phyloP scores from a whole-genome alignment of 805 yeast genomes.

The Cyberlindnera euphorbiiphila region DNA sequence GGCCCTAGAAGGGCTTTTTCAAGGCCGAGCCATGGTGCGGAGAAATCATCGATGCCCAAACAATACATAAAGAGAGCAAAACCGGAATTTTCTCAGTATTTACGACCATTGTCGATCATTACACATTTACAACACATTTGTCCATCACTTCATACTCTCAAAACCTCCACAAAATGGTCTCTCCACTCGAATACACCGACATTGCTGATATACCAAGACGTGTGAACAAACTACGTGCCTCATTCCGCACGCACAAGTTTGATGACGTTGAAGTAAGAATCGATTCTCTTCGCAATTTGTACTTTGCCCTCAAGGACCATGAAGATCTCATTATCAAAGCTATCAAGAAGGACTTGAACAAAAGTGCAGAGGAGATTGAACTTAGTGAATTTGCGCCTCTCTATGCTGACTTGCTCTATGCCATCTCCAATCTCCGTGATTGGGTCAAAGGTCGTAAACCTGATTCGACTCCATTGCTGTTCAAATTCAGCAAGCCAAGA shows the following conservation, averaged over 20 bases:
- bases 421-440: slow-evolving; percentile 53
- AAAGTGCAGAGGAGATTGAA: slow-evolving; percentile 59
- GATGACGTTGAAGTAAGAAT: slow-evolving; percentile 44
- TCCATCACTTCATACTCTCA: neutral
- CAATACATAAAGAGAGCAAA: no score
- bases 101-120: no score
- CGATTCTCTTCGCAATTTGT: slow-evolving; percentile 62
- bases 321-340: slow-evolving; percentile 53
- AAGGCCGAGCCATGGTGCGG: no score
- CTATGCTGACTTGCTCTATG: slow-evolving; percentile 51
- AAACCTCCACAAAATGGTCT: neutral
- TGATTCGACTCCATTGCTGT: slow-evolving; percentile 14
- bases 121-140: no score
- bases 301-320: slow-evolving; percentile 59
- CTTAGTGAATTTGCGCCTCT: slow-evolving; percentile 51
- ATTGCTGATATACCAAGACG: slow-evolving; percentile 43
- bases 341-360: slow-evolving; percentile 60
- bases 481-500: slow-evolving; percentile 18
- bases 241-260: slow-evolving; percentile 44
- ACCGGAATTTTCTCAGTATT: no score
- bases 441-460: slow-evolving; percentile 54
- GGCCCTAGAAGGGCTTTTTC: no score
- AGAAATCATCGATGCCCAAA: no score
- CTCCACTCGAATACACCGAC: slow-evolving; percentile 38
- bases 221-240: slow-evolving; percentile 38